Base-by-base conservation (phyloP, 371 early-diverging fungal species). In the Rhizomucor miehei region DNA sequence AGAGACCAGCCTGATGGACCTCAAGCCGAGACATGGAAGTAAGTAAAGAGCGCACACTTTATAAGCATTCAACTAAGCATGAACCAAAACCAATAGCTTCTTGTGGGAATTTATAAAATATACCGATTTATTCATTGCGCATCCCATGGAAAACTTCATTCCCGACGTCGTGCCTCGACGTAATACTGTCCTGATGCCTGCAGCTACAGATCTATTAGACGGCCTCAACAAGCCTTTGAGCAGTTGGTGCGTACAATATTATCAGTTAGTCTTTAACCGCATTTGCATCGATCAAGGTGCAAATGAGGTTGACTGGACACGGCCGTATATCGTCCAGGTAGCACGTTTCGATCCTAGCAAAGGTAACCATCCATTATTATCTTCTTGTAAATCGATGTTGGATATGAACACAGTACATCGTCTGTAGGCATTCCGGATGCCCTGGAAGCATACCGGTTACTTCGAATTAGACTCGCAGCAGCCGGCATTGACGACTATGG, bases 291-390 rank as follows among this genome's bases (percentile, higher is more conserved):
- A 91, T 65, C 83, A 88, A 62, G 84, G 83, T 53, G 78, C 84
- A 24, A 76, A 79, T 9, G 75, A 78, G 25, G 79, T 87, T 1
- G 75, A 84, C 46, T 76, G 77, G 62, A 60, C 69, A 29, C 74
- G 89, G 14, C 89, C 88, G 10, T 93, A 93, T 62, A 85, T 94
- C 67, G 79, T 87, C 19, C 93, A 94, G 71, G 83, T 93, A n/a
- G 86, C 90, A 20, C 75, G 94, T 24, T 93, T 94, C 51, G 94
- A 94, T 69, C 94, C 94, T n/a, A 87, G 89, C 45, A 94, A 94
- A 73, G 94, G 92, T 73, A n/a, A 45, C 11, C 14, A 11, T 39
- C 2, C 21, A 39, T 20, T 14, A 49, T 24, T 34, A 6, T 19
- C 6, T 16, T 13, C 5, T 24, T 23, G 35, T 34, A 12, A n/a